These are phyloP conservation scores for Musa schizocarpa DNA, from an alignment of 176 grass and related monocot species.

Conservation along the genomic window DNA sequence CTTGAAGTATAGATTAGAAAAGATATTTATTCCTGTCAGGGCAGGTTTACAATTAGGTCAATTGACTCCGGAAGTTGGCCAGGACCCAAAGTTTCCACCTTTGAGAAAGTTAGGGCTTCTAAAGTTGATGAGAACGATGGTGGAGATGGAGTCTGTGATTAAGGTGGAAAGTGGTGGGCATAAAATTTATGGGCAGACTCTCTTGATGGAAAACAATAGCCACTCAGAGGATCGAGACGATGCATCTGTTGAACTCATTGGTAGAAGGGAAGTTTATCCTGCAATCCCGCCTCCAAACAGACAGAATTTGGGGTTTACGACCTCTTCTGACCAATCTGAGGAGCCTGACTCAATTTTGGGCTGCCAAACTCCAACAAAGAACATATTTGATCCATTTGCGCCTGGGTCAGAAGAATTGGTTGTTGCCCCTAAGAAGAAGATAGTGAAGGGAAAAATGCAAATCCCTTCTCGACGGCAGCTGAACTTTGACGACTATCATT, in stretches of 20 bases:
- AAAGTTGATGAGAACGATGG: background rate
- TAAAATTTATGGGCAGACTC: constrained; percentile 9
- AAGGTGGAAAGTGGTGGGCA: constrained; percentile 10
- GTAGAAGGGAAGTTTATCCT: constrained; percentile 6
- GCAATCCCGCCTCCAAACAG: constrained; percentile 4
- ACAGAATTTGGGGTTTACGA: constrained; percentile 20
- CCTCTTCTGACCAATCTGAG: constrained; percentile 7
- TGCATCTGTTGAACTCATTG: constrained; percentile 14
- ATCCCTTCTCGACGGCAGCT: constrained; percentile 35
- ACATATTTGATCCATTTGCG: constrained; percentile 73
- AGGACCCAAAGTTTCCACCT: background rate
- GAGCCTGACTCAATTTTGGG: constrained; percentile 14
- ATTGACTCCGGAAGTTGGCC: no score
- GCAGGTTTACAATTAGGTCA: no score
- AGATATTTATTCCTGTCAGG: no score
- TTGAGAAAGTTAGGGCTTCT: constrained; percentile 4
- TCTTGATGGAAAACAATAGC: constrained; percentile 20
- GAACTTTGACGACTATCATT: constrained; percentile 33
- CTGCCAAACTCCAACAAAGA: constrained; percentile 45
- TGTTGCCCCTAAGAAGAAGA: constrained; percentile 55
- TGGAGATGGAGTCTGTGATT: constrained; percentile 4
- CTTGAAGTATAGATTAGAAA: no score
- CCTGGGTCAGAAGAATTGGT: constrained; percentile 31
- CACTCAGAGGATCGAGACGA: background rate
- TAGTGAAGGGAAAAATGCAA: constrained; percentile 13